phyloP scores from a whole-genome alignment of 1,284 basidiomycete species.

The Neolentinus lepideus region DNA sequence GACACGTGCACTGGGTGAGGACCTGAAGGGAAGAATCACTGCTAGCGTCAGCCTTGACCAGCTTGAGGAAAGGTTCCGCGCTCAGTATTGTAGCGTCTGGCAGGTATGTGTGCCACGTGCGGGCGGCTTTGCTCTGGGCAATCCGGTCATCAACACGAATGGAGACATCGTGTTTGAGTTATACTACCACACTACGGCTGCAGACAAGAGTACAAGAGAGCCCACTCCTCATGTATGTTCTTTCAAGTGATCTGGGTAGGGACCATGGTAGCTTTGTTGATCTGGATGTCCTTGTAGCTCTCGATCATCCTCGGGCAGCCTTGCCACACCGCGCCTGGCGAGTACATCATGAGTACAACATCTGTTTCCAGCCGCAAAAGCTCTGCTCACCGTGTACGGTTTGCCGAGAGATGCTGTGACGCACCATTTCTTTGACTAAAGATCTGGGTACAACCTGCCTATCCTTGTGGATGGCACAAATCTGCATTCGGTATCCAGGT shows the following conservation, averaged over 20 bases:
- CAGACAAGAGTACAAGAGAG: too few species aligned
- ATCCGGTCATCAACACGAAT: neutral
- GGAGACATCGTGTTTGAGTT: neutral
- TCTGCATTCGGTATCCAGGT: too few species aligned
- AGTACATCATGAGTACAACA: neutral
- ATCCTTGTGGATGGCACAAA: too few species aligned
- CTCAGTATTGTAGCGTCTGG: neutral
- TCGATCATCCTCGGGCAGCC: too few species aligned
- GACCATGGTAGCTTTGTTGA: too few species aligned
- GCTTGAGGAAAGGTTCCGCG: neutral
- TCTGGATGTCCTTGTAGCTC: too few species aligned
- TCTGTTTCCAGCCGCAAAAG: neutral
- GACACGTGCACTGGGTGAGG: neutral
- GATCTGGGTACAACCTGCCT: too few species aligned
- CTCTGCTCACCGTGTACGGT: neutral
- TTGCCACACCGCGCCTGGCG: too few species aligned
- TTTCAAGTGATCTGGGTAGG: too few species aligned
- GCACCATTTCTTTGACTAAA: too few species aligned
- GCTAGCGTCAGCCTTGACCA: neutral
- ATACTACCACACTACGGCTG: neutral
- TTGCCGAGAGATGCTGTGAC: neutral
- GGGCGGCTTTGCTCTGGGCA: neutral
- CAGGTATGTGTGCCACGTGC: neutral
- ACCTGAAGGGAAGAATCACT: neutral
- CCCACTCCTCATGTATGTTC: too few species aligned